These are phyloP conservation scores for Colletotrichum acutatum DNA, from an alignment of 2,329 filamentous ascomycete genomes.

Conservation along the genomic window DNA sequence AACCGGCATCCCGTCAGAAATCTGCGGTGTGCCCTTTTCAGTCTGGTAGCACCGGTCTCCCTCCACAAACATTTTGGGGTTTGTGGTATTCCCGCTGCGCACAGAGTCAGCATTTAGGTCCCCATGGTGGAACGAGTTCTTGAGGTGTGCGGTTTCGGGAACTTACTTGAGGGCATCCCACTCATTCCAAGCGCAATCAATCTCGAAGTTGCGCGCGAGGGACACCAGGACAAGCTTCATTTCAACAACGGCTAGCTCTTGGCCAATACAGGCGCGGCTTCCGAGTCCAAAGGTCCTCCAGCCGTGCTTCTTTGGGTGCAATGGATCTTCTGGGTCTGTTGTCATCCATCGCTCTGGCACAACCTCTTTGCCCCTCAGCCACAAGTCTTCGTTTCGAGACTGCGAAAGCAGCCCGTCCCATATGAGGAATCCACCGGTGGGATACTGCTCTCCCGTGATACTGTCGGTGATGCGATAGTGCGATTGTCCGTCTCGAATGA, in stretches of 20 bases:
- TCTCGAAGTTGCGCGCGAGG: conserved; percentile 60
- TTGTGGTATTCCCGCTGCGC: conserved; percentile 38
- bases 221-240: conserved; percentile 60
- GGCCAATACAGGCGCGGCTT: conserved; percentile 64
- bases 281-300: conserved; percentile 65
- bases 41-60: conserved; percentile 45
- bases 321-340: conserved; percentile 20
- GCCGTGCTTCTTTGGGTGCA: conserved; percentile 46
- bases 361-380: conserved; percentile 50
- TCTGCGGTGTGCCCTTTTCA: conserved; percentile 44
- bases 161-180: conserved; percentile 45
- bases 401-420: conserved; percentile 27
- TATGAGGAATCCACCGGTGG: conserved; percentile 46
- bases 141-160: too few species aligned
- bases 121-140: background rate
- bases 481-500: conserved; percentile 46
- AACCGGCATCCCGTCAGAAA: conserved; percentile 51
- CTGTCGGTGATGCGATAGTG: conserved; percentile 50
- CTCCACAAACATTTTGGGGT: conserved; percentile 40
- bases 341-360: conserved; percentile 55
- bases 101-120: background rate
- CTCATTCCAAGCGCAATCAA: conserved; percentile 56
- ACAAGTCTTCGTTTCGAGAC: conserved; percentile 47
- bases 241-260: conserved; percentile 66
- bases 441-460: conserved; percentile 46